phyloP scores from a whole-genome alignment of 441 rosid genomes.

The Gossypium schwendimanii region DNA sequence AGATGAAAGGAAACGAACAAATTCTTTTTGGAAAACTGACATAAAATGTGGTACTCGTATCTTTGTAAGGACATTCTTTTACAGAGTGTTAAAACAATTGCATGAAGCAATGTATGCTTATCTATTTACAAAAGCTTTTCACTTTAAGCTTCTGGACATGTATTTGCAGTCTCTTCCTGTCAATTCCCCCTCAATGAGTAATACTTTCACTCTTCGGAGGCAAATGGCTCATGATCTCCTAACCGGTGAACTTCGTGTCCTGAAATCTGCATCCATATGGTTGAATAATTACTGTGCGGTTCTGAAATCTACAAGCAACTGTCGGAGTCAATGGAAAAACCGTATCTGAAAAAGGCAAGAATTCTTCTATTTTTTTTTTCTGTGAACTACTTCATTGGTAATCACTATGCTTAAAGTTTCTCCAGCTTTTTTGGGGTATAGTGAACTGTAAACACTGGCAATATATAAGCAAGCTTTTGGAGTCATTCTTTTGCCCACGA shows the following conservation, averaged over 20 bases:
- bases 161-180: slow-evolving; percentile 36
- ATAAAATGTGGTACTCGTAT: neutral
- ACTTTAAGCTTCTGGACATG: slow-evolving; percentile 7
- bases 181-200: slow-evolving; percentile 6
- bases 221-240: slow-evolving; percentile 66
- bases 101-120: neutral
- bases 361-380: neutral
- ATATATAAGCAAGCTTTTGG: neutral
- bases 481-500: neutral
- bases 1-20: slow-evolving; percentile 7
- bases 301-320: slow-evolving; percentile 11
- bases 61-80: neutral
- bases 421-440: neutral
- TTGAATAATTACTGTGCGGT: slow-evolving; percentile 38
- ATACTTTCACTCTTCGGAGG: slow-evolving; percentile 30
- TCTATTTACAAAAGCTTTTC: neutral
- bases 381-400: neutral
- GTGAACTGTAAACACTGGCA: neutral
- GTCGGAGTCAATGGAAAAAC: neutral
- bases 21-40: neutral
- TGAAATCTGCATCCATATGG: slow-evolving; percentile 65
- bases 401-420: neutral
- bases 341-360: neutral
- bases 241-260: slow-evolving; percentile 60
- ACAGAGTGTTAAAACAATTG: neutral